These are phyloP conservation scores for Malus hybrid DNA, from an alignment of 331 rosid genomes.

Conservation along the genomic window DNA sequence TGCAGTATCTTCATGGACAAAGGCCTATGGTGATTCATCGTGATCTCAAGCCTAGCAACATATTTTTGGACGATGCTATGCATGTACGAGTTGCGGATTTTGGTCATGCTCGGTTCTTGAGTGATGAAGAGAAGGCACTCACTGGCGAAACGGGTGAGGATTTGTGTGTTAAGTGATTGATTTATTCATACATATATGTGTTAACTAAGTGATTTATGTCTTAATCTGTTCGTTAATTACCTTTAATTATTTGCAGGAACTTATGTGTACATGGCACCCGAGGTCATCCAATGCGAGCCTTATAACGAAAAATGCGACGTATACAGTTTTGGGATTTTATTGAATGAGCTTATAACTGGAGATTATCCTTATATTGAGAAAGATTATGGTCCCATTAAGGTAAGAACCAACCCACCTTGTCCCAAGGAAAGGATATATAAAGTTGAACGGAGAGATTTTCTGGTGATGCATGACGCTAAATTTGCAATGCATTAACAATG, in stretches of 20 bases:
- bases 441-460: background rate
- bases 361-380: constrained; percentile 58
- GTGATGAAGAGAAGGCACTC: constrained; percentile 33
- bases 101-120: constrained; percentile 57
- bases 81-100: constrained; percentile 62
- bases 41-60: constrained; percentile 39
- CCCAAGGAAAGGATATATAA: background rate
- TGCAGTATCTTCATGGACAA: constrained; percentile 74
- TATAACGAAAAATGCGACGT: constrained; percentile 73
- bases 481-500: no score
- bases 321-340: constrained; percentile 56
- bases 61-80: constrained; percentile 26
- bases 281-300: constrained; percentile 60
- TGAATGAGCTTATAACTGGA: constrained; percentile 55
- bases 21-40: constrained; percentile 64
- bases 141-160: constrained; percentile 30
- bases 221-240: no score
- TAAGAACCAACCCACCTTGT: background rate
- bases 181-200: background rate
- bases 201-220: no score
- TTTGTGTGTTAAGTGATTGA: background rate
- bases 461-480: no score
- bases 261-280: constrained; percentile 67
- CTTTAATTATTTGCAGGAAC: constrained; percentile 27
- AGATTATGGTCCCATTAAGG: constrained; percentile 59